Percentiles rank a stretch among this genome's conserved stretches.
phyloP scores from a whole-genome alignment of 768 basidiomycete genomes.

The Neoboletus magnificus region DNA sequence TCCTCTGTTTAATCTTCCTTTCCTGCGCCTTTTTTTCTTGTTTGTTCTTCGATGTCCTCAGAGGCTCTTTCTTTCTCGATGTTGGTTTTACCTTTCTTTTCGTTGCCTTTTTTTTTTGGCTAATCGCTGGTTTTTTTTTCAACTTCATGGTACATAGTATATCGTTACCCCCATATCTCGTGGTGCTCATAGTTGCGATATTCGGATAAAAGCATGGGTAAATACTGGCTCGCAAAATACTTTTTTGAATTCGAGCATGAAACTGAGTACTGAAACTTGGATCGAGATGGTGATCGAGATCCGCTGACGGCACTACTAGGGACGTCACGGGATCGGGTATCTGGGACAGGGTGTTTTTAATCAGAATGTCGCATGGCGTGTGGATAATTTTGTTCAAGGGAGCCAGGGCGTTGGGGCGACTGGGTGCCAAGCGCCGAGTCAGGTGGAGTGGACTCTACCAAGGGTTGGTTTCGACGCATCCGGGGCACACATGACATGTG shows the following conservation, averaged over 20 bases:
- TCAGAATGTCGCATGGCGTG: too few species aligned
- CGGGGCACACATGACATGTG: too few species aligned
- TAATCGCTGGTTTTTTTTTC: neutral
- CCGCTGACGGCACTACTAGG: too few species aligned
- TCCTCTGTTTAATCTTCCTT: neutral
- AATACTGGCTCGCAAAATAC: neutral
- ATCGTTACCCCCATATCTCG: neutral
- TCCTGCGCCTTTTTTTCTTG: neutral
- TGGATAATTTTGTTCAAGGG: too few species aligned
- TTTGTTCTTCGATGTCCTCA: neutral
- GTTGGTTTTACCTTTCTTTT: neutral
- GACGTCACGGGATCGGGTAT: too few species aligned
- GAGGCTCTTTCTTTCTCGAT: neutral
- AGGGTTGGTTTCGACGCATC: too few species aligned
- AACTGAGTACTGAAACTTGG: too few species aligned
- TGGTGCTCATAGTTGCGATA: neutral
- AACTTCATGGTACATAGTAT: neutral
- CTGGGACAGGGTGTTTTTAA: too few species aligned
- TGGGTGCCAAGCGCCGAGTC: too few species aligned
- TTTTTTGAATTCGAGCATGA: neutral
- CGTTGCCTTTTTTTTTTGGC: neutral
- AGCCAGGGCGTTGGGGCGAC: too few species aligned
- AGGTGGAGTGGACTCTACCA: too few species aligned
- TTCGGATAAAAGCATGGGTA: neutral
- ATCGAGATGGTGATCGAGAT: too few species aligned